phyloP scores from a whole-genome alignment of 176 grass and related monocot species.

The Poa pratensis region DNA sequence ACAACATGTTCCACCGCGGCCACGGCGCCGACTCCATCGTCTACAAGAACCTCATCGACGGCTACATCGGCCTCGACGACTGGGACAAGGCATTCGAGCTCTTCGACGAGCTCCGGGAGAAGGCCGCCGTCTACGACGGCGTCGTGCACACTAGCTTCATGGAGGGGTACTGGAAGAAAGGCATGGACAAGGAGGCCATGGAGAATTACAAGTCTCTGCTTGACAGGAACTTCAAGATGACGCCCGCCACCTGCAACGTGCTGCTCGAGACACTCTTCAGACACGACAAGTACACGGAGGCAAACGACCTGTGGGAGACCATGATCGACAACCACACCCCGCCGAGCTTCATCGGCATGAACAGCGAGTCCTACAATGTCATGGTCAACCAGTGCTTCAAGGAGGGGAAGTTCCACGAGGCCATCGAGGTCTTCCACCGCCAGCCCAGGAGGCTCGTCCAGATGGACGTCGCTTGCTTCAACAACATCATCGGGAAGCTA shows the following conservation, averaged over 20 bases:
- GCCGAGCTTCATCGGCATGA: constrained; percentile 21
- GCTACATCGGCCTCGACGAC: constrained; percentile 3
- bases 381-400: constrained; percentile 33
- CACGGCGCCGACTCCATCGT: constrained; percentile 30
- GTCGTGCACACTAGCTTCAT: constrained; percentile 32
- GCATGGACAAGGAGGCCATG: constrained; percentile 63
- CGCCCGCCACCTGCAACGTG: constrained; percentile 54
- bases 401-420: background rate
- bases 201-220: constrained; percentile 63
- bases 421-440: constrained; percentile 7
- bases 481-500: constrained; percentile 29
- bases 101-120: constrained; percentile 12
- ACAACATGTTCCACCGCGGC: constrained; percentile 55
- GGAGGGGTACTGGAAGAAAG: constrained; percentile 54
- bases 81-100: constrained; percentile 23
- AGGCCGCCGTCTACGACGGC: constrained; percentile 4
- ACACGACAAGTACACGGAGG: constrained; percentile 55
- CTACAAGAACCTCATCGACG: constrained; percentile 24
- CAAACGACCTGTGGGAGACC: constrained; percentile 49
- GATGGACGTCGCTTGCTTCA: constrained; percentile 27
- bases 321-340: constrained; percentile 48
- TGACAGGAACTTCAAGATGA: constrained; percentile 63
- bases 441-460: constrained; percentile 10
- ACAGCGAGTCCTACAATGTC: constrained; percentile 34
- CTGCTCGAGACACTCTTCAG: constrained; percentile 57